A percentile compares a stretch with the other conserved stretches of the same genome.
Evolutionary conservation across 23 red algal genomes (phyloP).

Genomic region (Chondrus crispus): DNA sequence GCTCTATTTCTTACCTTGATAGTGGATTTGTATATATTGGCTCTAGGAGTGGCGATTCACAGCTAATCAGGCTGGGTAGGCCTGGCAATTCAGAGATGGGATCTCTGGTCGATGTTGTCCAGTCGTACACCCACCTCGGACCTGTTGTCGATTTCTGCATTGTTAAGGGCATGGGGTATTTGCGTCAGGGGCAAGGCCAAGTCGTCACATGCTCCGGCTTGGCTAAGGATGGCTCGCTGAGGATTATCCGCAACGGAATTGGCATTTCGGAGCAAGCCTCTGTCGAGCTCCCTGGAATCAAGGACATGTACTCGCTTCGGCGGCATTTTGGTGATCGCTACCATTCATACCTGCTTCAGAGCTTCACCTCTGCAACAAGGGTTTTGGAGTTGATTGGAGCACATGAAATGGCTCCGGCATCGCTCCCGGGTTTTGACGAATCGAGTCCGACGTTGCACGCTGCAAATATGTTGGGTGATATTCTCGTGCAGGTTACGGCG

Average conservation of each 20-base stretch:
- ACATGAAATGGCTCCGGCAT: slow-evolving; percentile 79
- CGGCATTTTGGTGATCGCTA: slow-evolving; percentile 41
- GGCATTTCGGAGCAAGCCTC: slow-evolving; percentile 90
- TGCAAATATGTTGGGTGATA: slow-evolving; percentile 65
- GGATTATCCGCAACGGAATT: slow-evolving; percentile 95
- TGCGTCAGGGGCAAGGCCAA: slow-evolving; percentile 76
- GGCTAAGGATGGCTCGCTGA: slow-evolving; percentile 78
- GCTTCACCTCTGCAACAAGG: slow-evolving; percentile 84
- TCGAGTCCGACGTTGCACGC: slow-evolving; percentile 63
- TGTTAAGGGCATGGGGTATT: slow-evolving; percentile 65
- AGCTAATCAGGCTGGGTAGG: slow-evolving; percentile 67
- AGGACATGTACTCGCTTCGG: slow-evolving; percentile 86
- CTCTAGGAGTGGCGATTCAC: slow-evolving; percentile 74
- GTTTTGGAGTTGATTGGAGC: slow-evolving; percentile 70
- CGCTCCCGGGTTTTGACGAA: slow-evolving; percentile 66
- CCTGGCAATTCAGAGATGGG: slow-evolving; percentile 30
- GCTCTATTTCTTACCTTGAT: slow-evolving; percentile 82
- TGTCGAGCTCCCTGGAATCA: slow-evolving; percentile 81
- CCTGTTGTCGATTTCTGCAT: slow-evolving; percentile 96
- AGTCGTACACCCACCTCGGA: slow-evolving; percentile 81
- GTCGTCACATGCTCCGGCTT: slow-evolving; percentile 95
- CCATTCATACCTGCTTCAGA: slow-evolving; percentile 73
- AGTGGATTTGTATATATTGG: slow-evolving; percentile 91
- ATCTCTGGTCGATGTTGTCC: slow-evolving; percentile 68
- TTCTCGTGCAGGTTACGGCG: slow-evolving; percentile 76